These are phyloP conservation scores for Talaromyces liani DNA, from an alignment of 495 filamentous ascomycete genomes.

Conservation along the genomic window DNA sequence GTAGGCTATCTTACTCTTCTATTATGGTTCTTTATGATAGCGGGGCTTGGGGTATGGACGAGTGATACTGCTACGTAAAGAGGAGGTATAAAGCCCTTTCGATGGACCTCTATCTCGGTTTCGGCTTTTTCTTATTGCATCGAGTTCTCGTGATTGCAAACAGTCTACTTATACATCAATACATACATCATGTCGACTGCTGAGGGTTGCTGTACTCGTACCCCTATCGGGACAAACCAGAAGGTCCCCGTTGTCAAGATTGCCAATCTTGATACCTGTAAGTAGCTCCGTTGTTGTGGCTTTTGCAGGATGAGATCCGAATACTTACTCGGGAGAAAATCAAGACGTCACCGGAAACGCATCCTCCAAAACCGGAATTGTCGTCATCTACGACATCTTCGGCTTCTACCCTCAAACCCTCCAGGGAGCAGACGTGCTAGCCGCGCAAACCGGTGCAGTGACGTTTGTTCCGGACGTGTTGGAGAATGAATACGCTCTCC, in stretches of 20 bases:
- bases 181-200: slow-evolving; percentile 4
- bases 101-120: not conserved
- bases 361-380: slow-evolving; percentile 28
- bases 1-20: not conserved
- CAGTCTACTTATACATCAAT: not conserved
- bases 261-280: slow-evolving; percentile 64
- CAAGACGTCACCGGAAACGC: slow-evolving; percentile 39
- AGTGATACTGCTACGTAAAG: not conserved
- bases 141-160: not conserved
- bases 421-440: slow-evolving; percentile 49
- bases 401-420: slow-evolving; percentile 42
- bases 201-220: slow-evolving; percentile 8
- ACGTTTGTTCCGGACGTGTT: slow-evolving; percentile 44
- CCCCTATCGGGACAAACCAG: slow-evolving; percentile 6
- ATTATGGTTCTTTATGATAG: not conserved
- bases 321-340: not conserved
- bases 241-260: slow-evolving; percentile 32
- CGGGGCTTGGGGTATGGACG: not conserved
- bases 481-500: slow-evolving; percentile 24
- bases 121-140: not conserved
- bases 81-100: not conserved
- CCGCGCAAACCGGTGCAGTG: slow-evolving; percentile 25
- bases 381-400: slow-evolving; percentile 51
- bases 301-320: not conserved
- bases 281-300: slow-evolving; percentile 10